Evolutionary conservation across 2,329 filamentous ascomycete genomes (phyloP).

Genomic region (Cladosporium sp.): DNA sequence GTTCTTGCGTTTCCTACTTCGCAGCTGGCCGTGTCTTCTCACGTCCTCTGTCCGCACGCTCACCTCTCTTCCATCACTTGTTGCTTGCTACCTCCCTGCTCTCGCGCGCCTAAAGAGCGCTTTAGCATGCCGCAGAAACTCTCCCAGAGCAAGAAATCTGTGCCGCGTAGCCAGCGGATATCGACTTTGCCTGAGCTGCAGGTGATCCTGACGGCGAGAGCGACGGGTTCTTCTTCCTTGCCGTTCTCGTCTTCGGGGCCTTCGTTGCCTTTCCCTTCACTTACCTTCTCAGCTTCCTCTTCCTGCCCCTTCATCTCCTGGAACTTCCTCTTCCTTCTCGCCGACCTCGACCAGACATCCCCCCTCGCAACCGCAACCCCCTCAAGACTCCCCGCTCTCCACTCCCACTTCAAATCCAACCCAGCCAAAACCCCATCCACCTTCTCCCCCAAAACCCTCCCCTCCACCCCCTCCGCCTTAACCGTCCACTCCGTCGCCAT

Average conservation of each 20-base stretch:
- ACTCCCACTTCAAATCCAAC: slow-evolving; percentile 63
- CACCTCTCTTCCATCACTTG: neutral
- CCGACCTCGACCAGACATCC: slow-evolving; percentile 76
- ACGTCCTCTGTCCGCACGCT: no score
- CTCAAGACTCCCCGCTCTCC: slow-evolving; percentile 49
- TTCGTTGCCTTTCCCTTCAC: slow-evolving; percentile 19
- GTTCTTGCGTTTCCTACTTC: no score
- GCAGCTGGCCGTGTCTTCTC: no score
- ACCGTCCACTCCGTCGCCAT: slow-evolving; percentile 51
- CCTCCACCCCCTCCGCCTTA: slow-evolving; percentile 23
- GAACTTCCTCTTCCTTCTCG: slow-evolving; percentile 56
- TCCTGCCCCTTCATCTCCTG: slow-evolving; percentile 19
- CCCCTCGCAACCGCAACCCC: slow-evolving; percentile 62
- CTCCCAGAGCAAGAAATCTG: slow-evolving; percentile 71
- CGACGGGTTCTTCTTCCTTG: slow-evolving; percentile 30
- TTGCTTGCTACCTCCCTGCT: neutral
- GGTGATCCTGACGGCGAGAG: slow-evolving; percentile 39
- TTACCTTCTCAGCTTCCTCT: slow-evolving; percentile 30
- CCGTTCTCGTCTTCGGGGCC: slow-evolving; percentile 15
- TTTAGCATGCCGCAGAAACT: slow-evolving; percentile 82
- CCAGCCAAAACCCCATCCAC: slow-evolving; percentile 48
- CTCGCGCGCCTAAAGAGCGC: slow-evolving; percentile 20
- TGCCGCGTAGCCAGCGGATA: slow-evolving; percentile 71
- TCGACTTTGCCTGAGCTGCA: slow-evolving; percentile 36
- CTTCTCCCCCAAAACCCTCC: slow-evolving; percentile 28